These are phyloP conservation scores for Chlorella sp. DNA, from an alignment of 139 green algal species.

Conservation along the genomic window DNA sequence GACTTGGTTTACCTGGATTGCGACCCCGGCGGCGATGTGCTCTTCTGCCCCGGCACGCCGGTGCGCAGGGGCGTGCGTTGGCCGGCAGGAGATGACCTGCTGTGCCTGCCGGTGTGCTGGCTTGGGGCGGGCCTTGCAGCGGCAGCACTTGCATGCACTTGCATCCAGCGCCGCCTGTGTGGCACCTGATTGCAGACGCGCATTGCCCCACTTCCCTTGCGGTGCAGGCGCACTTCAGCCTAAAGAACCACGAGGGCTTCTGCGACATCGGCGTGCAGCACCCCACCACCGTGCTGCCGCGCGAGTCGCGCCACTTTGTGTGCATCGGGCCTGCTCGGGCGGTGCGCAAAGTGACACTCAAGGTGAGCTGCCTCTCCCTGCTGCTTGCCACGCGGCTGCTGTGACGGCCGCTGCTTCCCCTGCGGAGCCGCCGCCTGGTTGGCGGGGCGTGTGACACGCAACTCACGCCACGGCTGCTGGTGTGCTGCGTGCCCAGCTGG, in stretches of 20 bases:
- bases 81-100: no score
- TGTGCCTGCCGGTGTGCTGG: neutral
- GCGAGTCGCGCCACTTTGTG: conserved; percentile 39
- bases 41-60: conserved; percentile 46
- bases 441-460: no score
- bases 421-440: no score
- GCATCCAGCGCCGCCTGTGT: no score
- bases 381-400: no score
- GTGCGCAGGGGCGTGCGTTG: no score
- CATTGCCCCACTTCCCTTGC: neutral
- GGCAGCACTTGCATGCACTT: no score
- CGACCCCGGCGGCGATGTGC: conserved; percentile 17
- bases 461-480: no score
- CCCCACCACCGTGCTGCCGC: neutral
- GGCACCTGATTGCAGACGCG: no score
- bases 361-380: neutral
- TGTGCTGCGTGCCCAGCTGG: no score
- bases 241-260: conserved; percentile 39
- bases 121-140: no score
- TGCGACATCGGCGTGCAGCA: conserved; percentile 37
- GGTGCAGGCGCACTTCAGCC: conserved; percentile 30
- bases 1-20: conserved; percentile 42
- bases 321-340: conserved; percentile 25
- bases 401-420: no score
- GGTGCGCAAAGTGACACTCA: conserved; percentile 39